phyloP scores from a whole-genome alignment of 345 rosid genomes.

The Aethionema arabicum region DNA sequence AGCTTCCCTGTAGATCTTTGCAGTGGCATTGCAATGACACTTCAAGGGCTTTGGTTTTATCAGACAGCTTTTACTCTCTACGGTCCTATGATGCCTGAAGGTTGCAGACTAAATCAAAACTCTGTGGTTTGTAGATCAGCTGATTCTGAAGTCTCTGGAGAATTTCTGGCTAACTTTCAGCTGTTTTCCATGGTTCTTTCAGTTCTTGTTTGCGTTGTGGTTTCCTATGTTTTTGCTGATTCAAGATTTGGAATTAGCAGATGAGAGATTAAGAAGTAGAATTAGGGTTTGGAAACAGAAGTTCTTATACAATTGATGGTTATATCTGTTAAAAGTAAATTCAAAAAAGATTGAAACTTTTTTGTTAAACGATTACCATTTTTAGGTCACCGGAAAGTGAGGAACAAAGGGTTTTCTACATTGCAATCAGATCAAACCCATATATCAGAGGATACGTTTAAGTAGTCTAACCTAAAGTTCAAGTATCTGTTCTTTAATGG shows the following conservation, averaged over 20 bases:
- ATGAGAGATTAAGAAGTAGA: conserved; percentile 23
- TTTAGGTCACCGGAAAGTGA: conserved; percentile 6
- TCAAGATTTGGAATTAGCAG: conserved; percentile 47
- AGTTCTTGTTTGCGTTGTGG: conserved; percentile 60
- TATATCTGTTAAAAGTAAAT: not conserved
- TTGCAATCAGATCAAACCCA: conserved; percentile 21
- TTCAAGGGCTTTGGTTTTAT: conserved; percentile 98
- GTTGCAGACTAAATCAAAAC: conserved; percentile 56
- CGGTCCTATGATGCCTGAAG: conserved; percentile 92
- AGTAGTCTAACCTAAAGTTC: conserved; percentile 25
- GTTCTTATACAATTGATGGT: too few species aligned
- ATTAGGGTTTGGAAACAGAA: not conserved
- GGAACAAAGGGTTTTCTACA: conserved; percentile 19
- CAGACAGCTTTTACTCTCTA: conserved; percentile 94
- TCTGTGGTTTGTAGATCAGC: conserved; percentile 50
- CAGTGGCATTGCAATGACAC: conserved; percentile 70
- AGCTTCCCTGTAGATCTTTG: conserved; percentile 82
- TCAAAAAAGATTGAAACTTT: not conserved
- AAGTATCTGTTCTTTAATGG: conserved; percentile 12
- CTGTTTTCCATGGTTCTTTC: conserved; percentile 64
- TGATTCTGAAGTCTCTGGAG: conserved; percentile 66
- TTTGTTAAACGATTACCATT: conserved; percentile 3
- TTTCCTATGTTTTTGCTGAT: conserved; percentile 54
- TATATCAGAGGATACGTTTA: conserved; percentile 13
- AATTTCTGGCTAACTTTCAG: conserved; percentile 82